Percentiles rank a stretch among this genome's conserved stretches.
These are phyloP conservation scores for Nicotiana undulata DNA, from an alignment of 257 asterid species.

Conservation along the genomic window DNA sequence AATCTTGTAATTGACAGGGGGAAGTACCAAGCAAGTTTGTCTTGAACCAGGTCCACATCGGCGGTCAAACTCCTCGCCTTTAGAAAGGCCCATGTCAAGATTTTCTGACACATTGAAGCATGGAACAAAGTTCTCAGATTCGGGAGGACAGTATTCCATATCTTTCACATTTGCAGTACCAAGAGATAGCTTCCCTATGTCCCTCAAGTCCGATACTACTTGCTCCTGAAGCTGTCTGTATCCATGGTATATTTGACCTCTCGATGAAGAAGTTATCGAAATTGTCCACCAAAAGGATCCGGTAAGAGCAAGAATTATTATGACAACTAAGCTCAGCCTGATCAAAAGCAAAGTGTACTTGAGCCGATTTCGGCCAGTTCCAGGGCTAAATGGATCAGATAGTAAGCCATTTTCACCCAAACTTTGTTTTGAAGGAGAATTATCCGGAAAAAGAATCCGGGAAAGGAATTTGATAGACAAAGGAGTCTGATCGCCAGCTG, in stretches of 20 bases:
- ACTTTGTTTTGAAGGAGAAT: conserved; percentile 49
- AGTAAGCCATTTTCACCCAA: conserved; percentile 54
- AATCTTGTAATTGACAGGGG: conserved; percentile 72
- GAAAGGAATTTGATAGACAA: conserved; percentile 44
- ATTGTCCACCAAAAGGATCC: conserved; percentile 97
- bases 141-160: conserved; percentile 65
- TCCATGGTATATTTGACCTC: conserved; percentile 69
- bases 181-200: conserved; percentile 80
- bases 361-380: conserved; percentile 49
- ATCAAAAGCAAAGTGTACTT: conserved; percentile 46
- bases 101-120: conserved; percentile 82
- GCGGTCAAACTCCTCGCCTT: conserved; percentile 65
- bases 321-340: conserved; percentile 62
- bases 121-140: conserved; percentile 76
- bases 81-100: conserved; percentile 58
- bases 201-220: conserved; percentile 71
- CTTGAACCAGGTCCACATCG: conserved; percentile 46
- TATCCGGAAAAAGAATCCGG: conserved; percentile 46
- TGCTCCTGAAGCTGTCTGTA: conserved; percentile 85
- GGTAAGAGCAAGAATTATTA: conserved; percentile 72
- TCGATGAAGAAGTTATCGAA: conserved; percentile 59
- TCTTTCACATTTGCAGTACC: conserved; percentile 61
- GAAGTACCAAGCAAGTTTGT: conserved; percentile 78
- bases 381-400: conserved; percentile 64
- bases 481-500: conserved; percentile 35